Evolutionary conservation across 495 filamentous ascomycete genomes (phyloP).

Genomic region (Usnea hakonensis): DNA sequence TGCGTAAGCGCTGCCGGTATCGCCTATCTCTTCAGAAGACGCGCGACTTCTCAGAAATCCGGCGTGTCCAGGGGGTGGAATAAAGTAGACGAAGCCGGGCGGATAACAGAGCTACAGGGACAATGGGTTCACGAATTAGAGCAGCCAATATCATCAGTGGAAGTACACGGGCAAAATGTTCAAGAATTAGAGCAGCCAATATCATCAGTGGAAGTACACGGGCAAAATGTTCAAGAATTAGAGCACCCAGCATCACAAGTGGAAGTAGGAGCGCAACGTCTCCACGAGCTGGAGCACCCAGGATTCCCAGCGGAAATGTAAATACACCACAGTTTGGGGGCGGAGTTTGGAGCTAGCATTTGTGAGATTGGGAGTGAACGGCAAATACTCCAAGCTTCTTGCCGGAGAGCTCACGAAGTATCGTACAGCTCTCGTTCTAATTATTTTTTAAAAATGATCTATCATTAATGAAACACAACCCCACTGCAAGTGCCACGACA

Average conservation of each 20-base stretch:
- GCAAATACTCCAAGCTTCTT: neutral
- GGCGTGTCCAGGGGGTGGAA: neutral
- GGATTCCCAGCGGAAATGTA: neutral
- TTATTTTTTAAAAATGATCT: too few relatives aligned
- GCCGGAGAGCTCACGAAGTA: too few relatives aligned
- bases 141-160: neutral
- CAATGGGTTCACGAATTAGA: neutral
- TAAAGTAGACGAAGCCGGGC: neutral
- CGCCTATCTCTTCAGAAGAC: slow-evolving; percentile 2
- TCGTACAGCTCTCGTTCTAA: too few relatives aligned
- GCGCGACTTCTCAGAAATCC: neutral
- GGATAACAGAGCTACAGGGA: neutral
- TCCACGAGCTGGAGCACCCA: neutral
- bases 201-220: neutral
- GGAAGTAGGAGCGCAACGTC: neutral
- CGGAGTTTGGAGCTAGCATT: neutral
- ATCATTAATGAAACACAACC: too few relatives aligned
- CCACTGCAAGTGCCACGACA: too few relatives aligned
- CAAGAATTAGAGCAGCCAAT: neutral
- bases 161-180: neutral
- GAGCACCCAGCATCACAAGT: neutral
- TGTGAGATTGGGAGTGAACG: too few relatives aligned
- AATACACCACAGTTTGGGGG: neutral
- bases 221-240: neutral
- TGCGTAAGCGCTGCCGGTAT: neutral